Conservation (phyloP, 23 red algal genomes). For the Cyanidioschyzon merolae region DNA sequence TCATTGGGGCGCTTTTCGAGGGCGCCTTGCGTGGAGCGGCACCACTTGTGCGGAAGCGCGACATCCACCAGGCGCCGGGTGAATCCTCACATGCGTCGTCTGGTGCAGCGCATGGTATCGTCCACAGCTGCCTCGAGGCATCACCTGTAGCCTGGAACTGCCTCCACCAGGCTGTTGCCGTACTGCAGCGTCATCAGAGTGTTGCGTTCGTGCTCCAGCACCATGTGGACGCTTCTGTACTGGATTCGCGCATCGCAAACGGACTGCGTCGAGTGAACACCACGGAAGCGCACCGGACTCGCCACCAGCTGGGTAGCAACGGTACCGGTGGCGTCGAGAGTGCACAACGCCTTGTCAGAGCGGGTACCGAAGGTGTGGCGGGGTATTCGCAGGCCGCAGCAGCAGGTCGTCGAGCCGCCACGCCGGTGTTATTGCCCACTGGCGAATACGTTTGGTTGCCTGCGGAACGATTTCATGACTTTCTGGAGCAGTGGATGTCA, state of each 20-base stretch:
- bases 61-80: too few species aligned
- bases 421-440: not conserved
- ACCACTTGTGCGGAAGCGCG: not conserved
- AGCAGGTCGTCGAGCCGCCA: too few species aligned
- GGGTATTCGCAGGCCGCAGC: too few species aligned
- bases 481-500: not conserved
- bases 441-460: not conserved
- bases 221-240: not conserved
- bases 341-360: too few species aligned
- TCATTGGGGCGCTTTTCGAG: not conserved
- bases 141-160: not conserved
- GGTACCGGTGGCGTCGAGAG: too few species aligned
- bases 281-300: too few species aligned
- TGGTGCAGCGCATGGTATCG: too few species aligned
- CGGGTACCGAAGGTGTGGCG: too few species aligned
- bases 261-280: too few species aligned
- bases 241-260: too few species aligned
- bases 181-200: not conserved
- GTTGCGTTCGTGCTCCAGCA: not conserved
- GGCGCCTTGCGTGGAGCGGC: not conserved
- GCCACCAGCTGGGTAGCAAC: not conserved
- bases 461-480: not conserved
- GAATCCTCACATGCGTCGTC: too few species aligned
- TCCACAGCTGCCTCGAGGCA: not conserved
- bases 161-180: not conserved